Percentiles rank a stretch among this genome's conserved stretches.
phyloP scores from a whole-genome alignment of 1,284 basidiomycete genomes.

The Cryptococcus wingfieldii region DNA sequence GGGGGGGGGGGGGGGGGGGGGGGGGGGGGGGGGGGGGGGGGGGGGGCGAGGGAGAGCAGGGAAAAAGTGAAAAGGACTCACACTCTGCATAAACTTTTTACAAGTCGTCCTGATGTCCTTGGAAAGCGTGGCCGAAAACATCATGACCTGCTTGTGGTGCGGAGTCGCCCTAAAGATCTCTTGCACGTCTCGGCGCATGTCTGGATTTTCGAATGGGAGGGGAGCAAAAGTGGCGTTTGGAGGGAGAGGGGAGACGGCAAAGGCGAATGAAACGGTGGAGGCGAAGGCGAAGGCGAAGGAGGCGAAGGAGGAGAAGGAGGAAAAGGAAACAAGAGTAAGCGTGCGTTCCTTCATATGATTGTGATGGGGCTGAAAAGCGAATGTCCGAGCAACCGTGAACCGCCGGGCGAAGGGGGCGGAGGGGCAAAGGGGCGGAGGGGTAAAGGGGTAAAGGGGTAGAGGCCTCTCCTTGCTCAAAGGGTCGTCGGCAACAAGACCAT shows the following conservation, averaged over 20 bases:
- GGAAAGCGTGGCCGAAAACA: conserved; percentile 97
- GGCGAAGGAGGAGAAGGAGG: neutral
- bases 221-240: neutral
- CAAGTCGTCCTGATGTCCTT: conserved; percentile 97
- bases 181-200: conserved; percentile 99
- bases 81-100: conserved; percentile 99
- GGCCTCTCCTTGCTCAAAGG: conserved; percentile 7
- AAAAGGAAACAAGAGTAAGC: conserved; percentile 18
- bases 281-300: neutral
- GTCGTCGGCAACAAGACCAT: conserved; percentile 1
- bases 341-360: conserved; percentile 2
- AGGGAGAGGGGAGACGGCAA: neutral
- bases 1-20: too few species aligned
- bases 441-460: neutral
- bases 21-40: too few species aligned
- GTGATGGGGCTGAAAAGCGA: neutral
- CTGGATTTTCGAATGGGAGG: conserved; percentile 53
- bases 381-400: neutral
- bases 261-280: neutral
- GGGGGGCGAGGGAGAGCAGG: neutral
- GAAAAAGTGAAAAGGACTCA: conserved; percentile 51
- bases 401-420: neutral
- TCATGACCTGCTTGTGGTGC: conserved; percentile 99
- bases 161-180: conserved; percentile 99
- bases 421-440: neutral